Conservation (phyloP, 441 rosid genomes). For the Aquilaria agallochum region DNA sequence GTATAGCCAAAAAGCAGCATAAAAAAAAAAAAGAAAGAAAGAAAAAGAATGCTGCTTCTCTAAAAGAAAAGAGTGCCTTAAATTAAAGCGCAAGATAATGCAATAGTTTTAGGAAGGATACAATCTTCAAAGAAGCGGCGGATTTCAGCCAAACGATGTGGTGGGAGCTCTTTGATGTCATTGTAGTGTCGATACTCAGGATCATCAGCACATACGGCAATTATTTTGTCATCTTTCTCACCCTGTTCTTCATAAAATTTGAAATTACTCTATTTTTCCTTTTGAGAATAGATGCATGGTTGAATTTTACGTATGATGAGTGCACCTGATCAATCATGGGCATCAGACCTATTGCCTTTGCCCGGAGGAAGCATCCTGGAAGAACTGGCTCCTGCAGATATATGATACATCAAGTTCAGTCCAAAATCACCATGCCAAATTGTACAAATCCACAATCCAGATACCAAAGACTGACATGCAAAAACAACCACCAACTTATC, state of each 20-base stretch:
- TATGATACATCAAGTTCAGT: background rate
- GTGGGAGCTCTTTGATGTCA: conserved; percentile 70
- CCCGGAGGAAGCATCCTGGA: conserved; percentile 81
- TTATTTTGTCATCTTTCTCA: conserved; percentile 79
- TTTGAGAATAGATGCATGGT: background rate
- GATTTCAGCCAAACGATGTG: conserved; percentile 76
- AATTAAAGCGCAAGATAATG: no score
- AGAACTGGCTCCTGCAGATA: conserved; percentile 63
- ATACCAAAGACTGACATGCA: background rate
- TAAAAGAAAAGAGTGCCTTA: conserved; percentile 1
- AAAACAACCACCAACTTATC: background rate
- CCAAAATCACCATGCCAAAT: background rate
- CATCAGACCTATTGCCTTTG: conserved; percentile 80
- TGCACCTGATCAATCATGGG: conserved; percentile 85
- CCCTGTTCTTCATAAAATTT: conserved; percentile 39
- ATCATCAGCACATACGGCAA: conserved; percentile 79
- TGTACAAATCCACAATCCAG: background rate
- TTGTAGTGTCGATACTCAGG: conserved; percentile 70
- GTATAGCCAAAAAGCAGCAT: no score
- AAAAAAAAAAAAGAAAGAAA: background rate
- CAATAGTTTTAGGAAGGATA: conserved; percentile 23
- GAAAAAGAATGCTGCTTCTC: background rate
- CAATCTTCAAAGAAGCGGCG: conserved; percentile 83
- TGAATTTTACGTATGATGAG: conserved; percentile 8
- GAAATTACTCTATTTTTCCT: background rate